Base-by-base conservation (phyloP, 2,329 filamentous ascomycete species). In the Fusarium coffeatum region DNA sequence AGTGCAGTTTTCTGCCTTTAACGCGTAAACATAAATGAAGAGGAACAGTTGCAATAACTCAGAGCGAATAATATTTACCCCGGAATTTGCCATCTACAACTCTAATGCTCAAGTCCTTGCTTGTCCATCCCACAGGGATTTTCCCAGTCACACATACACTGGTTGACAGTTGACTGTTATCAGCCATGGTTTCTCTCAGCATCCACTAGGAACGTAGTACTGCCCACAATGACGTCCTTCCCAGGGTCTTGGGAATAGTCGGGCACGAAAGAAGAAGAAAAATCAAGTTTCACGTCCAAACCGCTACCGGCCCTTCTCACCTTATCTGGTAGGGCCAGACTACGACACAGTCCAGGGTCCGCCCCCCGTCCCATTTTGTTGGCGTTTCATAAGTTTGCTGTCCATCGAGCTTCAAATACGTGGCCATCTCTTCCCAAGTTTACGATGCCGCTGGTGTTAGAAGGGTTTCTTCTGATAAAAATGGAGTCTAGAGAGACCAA, bases 251-350 rank as follows among this genome's bases (percentile, higher is more conserved):
- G 16, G 23, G 61, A 48, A 45, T 55, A 55, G 10, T 37, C 18
- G 34, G 34, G 27, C 20, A 57, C 37, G 51, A 51, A 62, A 37
- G 28, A 61, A 69, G 64, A 62, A 41, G 28, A 61, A 69, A 63
- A 67, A 63, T 27, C 67, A 70, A 59, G 63, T 71, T 71, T 71
- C 58, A 68, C 50, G 60, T 60, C 51, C 48, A 60, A 59, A 64
- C 63, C 54, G 37, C 55, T 30, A 37, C 63, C 63, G 50, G 58
- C 63, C 50, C 67, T 54, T 68, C 28, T 51, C 53, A 42, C 61
- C 51, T 32, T 46, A 34, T 50, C 43, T 59, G 46, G 59, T 50
- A 64, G 53, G 40, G 67, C 49, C 50, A 50, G 22, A 22, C 42
- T 25, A 34, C 30, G 28, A 9, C 25, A 28, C 37, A n/a, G 43